Percentiles rank a stretch among this genome's conserved stretches.
Evolutionary conservation across 108 stramenopile genomes (phyloP).

Genomic region (Nannochloropsis oceanica): DNA sequence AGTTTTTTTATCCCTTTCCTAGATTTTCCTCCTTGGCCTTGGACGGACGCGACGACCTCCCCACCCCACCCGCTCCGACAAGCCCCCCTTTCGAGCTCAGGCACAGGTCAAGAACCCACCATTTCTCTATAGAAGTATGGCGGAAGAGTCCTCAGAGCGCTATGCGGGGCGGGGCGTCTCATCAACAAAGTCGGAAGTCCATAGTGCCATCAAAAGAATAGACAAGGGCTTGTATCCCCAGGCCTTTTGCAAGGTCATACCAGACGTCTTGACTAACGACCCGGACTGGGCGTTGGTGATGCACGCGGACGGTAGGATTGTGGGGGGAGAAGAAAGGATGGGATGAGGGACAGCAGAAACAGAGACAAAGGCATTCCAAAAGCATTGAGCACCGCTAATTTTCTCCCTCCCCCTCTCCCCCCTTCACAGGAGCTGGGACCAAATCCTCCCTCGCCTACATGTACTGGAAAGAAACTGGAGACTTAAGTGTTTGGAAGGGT

Average conservation of each 20-base stretch:
- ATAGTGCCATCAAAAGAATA: constrained; percentile 3
- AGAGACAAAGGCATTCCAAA: no score
- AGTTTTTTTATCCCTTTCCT: no score
- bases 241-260: constrained; percentile 16
- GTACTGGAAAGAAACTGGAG: constrained; percentile 15
- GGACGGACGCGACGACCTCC: no score
- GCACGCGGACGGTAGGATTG: constrained; percentile 6
- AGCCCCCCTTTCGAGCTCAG: no score
- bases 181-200: constrained; percentile 14
- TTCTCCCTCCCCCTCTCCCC: neutral
- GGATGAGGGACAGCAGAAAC: neutral
- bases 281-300: constrained; percentile 5
- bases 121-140: neutral
- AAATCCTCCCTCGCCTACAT: constrained; percentile 15
- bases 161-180: constrained; percentile 5
- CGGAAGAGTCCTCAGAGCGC: neutral
- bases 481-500: constrained; percentile 12
- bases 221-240: constrained; percentile 11
- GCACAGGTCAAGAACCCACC: no score
- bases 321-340: neutral
- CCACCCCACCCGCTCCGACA: no score
- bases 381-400: neutral
- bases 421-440: neutral
- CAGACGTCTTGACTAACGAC: constrained; percentile 1
- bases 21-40: no score